Percentiles rank a stretch among this genome's conserved stretches.
Conservation (phyloP, 148 eudicot genomes). For the Heliamphora exappendiculata region DNA sequence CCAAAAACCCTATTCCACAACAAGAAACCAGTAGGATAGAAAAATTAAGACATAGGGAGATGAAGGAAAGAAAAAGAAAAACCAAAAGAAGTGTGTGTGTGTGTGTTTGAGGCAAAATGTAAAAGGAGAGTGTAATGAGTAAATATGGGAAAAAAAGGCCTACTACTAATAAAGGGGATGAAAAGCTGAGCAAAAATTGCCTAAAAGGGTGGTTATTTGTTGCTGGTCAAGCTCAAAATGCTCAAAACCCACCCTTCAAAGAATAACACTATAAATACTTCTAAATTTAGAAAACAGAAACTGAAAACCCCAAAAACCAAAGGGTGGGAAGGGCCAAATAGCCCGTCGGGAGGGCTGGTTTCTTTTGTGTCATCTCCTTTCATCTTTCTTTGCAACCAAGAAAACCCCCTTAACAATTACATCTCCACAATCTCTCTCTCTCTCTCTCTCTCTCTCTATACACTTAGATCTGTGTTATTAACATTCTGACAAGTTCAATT, state of each 20-base stretch:
- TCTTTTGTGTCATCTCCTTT: slow-evolving; percentile 2
- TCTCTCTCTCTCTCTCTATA: neutral
- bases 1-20: too few relatives aligned
- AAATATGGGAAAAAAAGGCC: neutral
- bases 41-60: too few relatives aligned
- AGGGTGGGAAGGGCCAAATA: slow-evolving; percentile 7
- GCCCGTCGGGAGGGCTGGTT: too few relatives aligned
- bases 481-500: neutral
- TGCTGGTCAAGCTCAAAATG: slow-evolving; percentile 9
- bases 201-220: slow-evolving; percentile 18
- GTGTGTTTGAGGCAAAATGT: neutral
- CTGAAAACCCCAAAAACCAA: neutral
- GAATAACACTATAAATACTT: too few relatives aligned
- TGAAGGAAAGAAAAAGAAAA: neutral
- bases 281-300: neutral
- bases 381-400: slow-evolving; percentile 4
- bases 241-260: slow-evolving; percentile 9
- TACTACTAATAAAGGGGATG: slow-evolving; percentile 5
- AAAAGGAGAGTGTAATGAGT: neutral
- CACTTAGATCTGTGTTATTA: neutral
- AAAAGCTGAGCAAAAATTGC: slow-evolving; percentile 23
- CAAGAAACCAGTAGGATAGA: too few relatives aligned
- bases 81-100: neutral
- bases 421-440: neutral
- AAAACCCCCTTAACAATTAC: slow-evolving; percentile 2